Conservation (phyloP, 129 eudicot genomes). For the Centaurea solstitialis region DNA sequence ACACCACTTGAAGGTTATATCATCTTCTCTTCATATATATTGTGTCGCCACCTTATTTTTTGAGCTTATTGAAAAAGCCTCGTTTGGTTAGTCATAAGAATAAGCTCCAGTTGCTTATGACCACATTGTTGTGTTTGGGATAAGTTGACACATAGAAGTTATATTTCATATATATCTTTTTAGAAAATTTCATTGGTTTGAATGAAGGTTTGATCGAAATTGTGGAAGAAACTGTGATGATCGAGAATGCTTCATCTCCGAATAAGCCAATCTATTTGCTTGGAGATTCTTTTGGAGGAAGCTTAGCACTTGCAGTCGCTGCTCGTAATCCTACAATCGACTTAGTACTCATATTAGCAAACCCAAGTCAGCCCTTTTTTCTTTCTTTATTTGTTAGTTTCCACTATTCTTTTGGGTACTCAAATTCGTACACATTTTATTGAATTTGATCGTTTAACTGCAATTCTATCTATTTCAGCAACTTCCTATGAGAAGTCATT, state of each 20-base stretch:
- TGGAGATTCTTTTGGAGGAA: slow-evolving; percentile 89
- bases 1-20: slow-evolving; percentile 59
- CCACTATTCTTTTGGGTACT: neutral
- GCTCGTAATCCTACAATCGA: slow-evolving; percentile 76
- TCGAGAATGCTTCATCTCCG: slow-evolving; percentile 60
- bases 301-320: slow-evolving; percentile 84
- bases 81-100: neutral
- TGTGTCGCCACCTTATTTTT: neutral
- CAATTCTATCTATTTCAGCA: slow-evolving; percentile 52
- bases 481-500: slow-evolving; percentile 80
- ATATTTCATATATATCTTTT: neutral
- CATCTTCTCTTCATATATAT: slow-evolving; percentile 12
- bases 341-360: slow-evolving; percentile 67
- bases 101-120: neutral
- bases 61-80: neutral
- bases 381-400: neutral
- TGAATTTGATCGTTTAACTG: neutral
- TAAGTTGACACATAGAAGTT: neutral
- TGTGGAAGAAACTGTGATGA: slow-evolving; percentile 67
- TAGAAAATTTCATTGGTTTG: slow-evolving; percentile 6
- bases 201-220: slow-evolving; percentile 51
- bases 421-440: neutral
- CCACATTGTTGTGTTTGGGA: neutral
- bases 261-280: slow-evolving; percentile 77
- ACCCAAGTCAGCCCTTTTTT: slow-evolving; percentile 58